Percentiles rank a stretch among this genome's conserved stretches.
Evolutionary conservation across 1,139 yeast species (phyloP).

Genomic region (Suhomyces maxii): DNA sequence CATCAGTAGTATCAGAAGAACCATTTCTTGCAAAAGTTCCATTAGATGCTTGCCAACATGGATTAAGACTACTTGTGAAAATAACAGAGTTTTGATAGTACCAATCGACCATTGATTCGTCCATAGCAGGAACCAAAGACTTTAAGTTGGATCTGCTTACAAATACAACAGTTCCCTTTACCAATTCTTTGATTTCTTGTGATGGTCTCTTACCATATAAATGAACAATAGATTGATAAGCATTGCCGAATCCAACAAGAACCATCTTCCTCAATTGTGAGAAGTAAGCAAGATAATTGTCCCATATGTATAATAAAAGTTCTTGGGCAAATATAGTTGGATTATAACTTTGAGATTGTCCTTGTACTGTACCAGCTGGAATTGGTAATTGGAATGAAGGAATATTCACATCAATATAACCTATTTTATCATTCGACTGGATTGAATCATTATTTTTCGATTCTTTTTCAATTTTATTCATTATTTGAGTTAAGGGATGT

Average conservation of each 20-base stretch:
- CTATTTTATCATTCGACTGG: slow-evolving; percentile 52
- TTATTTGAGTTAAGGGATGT: slow-evolving; percentile 42
- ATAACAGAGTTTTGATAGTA: slow-evolving; percentile 82
- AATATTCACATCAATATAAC: slow-evolving; percentile 80
- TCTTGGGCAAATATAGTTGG: slow-evolving; percentile 75
- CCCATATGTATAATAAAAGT: slow-evolving; percentile 80
- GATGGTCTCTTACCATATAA: slow-evolving; percentile 76
- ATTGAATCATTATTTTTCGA: slow-evolving; percentile 45
- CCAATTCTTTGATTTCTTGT: slow-evolving; percentile 56
- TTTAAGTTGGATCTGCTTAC: slow-evolving; percentile 65
- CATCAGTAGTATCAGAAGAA: slow-evolving; percentile 22
- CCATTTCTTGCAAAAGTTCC: slow-evolving; percentile 19
- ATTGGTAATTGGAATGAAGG: slow-evolving; percentile 51
- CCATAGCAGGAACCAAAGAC: slow-evolving; percentile 81
- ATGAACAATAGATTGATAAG: slow-evolving; percentile 85
- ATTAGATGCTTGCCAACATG: slow-evolving; percentile 67
- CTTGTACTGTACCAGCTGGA: slow-evolving; percentile 17
- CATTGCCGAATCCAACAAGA: slow-evolving; percentile 87
- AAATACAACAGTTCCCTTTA: slow-evolving; percentile 73
- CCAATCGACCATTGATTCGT: slow-evolving; percentile 90
- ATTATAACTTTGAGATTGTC: slow-evolving; percentile 43
- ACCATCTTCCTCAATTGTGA: slow-evolving; percentile 65
- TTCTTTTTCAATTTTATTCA: slow-evolving; percentile 34
- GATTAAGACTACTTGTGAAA: slow-evolving; percentile 71
- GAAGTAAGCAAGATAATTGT: slow-evolving; percentile 79